Evolutionary conservation across 805 yeast species (phyloP).

Genomic region (Candida lessepsii): DNA sequence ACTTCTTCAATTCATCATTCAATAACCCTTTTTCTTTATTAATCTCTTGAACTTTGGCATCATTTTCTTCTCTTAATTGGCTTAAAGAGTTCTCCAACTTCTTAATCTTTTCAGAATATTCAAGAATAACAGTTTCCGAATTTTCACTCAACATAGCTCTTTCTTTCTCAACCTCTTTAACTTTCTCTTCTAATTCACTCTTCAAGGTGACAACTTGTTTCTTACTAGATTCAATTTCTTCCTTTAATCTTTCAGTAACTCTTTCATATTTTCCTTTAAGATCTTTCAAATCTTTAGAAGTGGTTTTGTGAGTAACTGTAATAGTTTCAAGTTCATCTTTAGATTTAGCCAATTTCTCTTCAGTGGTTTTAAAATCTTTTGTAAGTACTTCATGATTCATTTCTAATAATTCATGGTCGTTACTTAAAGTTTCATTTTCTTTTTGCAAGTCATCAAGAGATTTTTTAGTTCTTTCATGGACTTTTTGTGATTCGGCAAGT

Average conservation of each 20-base stretch:
- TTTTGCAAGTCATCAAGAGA: background rate
- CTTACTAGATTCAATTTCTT: slow-evolving; percentile 22
- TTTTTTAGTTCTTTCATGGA: no score
- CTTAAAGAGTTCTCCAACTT: slow-evolving; percentile 37
- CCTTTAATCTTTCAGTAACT: slow-evolving; percentile 6
- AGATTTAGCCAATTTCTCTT: background rate
- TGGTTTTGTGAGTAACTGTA: background rate
- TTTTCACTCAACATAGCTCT: slow-evolving; percentile 46
- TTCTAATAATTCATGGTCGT: background rate
- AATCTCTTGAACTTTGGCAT: slow-evolving; percentile 6
- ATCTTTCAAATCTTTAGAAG: slow-evolving; percentile 7
- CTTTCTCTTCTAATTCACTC: slow-evolving; percentile 35
- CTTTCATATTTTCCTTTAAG: slow-evolving; percentile 2
- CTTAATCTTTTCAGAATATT: slow-evolving; percentile 47
- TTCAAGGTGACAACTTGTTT: slow-evolving; percentile 27
- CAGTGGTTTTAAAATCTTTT: background rate
- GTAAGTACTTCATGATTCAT: slow-evolving; percentile 1
- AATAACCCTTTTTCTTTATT: slow-evolving; percentile 7
- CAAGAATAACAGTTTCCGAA: slow-evolving; percentile 50
- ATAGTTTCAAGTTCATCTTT: slow-evolving; percentile 2
- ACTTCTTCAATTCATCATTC: slow-evolving; percentile 8
- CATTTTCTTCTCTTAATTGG: slow-evolving; percentile 15
- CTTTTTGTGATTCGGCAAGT: background rate
- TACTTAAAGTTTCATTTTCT: background rate
- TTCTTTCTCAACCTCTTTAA: slow-evolving; percentile 49